phyloP scores from a whole-genome alignment of 768 basidiomycete genomes.

The Macrocybe gigantea region DNA sequence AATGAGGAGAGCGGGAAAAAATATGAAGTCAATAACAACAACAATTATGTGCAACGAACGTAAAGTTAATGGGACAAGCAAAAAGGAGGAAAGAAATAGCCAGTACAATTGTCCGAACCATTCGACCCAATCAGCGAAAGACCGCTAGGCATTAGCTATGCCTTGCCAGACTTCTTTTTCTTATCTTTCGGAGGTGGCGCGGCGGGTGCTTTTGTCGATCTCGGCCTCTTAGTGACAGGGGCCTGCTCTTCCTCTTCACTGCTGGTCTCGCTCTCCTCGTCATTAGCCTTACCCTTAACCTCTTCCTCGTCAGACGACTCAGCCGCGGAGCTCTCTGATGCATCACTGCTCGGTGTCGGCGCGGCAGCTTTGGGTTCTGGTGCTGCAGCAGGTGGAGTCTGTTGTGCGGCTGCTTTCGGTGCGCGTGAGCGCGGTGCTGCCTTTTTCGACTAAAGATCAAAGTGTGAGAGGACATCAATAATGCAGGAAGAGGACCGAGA shows the following conservation, averaged over 20 bases:
- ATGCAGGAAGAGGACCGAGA: constrained; percentile 4
- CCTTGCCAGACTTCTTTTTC: constrained; percentile 18
- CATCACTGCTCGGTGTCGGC: constrained; percentile 19
- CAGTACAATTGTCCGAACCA: too few species aligned
- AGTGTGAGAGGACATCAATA: not conserved
- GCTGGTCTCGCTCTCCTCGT: constrained; percentile 16
- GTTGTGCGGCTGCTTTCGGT: not conserved
- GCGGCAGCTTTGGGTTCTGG: constrained; percentile 18
- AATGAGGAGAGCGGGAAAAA: too few species aligned
- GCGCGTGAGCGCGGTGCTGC: constrained; percentile 9
- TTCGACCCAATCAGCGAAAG: too few species aligned
- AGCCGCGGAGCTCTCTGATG: constrained; percentile 25
- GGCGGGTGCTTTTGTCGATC: constrained; percentile 5
- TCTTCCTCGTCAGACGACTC: constrained; percentile 33
- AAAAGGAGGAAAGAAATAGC: too few species aligned
- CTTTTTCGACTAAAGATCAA: constrained; percentile 16
- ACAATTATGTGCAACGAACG: too few species aligned
- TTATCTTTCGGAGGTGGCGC: constrained; percentile 14
- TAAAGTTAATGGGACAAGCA: too few species aligned
- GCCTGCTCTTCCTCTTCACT: constrained; percentile 20
- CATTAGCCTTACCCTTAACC: constrained; percentile 15
- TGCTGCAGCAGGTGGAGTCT: constrained; percentile 1
- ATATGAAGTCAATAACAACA: too few species aligned
- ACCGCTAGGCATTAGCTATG: too few species aligned
- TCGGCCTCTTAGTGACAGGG: constrained; percentile 17